A percentile compares a stretch with the other conserved stretches of the same genome.
phyloP scores from a whole-genome alignment of 305 asterid species.

The Solanum hybrid region DNA sequence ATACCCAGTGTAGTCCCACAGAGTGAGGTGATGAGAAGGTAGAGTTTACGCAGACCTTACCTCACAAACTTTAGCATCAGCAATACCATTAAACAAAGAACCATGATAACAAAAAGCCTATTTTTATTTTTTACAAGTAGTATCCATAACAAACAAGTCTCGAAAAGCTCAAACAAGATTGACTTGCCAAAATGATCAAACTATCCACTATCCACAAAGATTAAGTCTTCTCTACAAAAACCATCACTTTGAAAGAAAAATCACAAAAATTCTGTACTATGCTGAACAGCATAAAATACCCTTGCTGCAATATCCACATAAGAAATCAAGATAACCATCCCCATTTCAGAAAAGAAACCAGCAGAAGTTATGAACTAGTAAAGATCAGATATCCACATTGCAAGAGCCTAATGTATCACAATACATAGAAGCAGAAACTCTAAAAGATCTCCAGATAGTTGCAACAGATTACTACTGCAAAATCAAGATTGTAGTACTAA shows the following conservation, averaged over 20 bases:
- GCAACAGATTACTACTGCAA: not conserved
- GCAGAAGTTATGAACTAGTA: too few species aligned
- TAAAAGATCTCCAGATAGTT: not conserved
- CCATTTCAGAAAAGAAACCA: not conserved
- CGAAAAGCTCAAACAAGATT: not conserved
- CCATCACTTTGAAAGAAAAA: not conserved
- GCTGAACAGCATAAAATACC: not conserved
- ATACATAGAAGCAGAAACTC: not conserved
- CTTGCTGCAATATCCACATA: not conserved
- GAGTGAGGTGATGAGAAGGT: not conserved
- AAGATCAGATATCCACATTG: not conserved
- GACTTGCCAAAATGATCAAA: not conserved
- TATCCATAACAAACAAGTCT: not conserved
- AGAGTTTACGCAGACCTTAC: not conserved
- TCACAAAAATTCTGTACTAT: not conserved
- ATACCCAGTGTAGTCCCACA: not conserved
- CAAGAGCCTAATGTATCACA: not conserved
- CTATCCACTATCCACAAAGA: not conserved
- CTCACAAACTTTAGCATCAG: not conserved
- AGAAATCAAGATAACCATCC: not conserved
- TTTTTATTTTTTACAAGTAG: not conserved
- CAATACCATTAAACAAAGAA: not conserved
- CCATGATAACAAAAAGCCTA: not conserved
- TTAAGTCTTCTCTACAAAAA: not conserved
- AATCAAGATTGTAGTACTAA: not conserved